A percentile compares a stretch with the other conserved stretches of the same genome.
Evolutionary conservation across 2,329 filamentous ascomycete species (phyloP).

Genomic region (Trichoderma sp.): DNA sequence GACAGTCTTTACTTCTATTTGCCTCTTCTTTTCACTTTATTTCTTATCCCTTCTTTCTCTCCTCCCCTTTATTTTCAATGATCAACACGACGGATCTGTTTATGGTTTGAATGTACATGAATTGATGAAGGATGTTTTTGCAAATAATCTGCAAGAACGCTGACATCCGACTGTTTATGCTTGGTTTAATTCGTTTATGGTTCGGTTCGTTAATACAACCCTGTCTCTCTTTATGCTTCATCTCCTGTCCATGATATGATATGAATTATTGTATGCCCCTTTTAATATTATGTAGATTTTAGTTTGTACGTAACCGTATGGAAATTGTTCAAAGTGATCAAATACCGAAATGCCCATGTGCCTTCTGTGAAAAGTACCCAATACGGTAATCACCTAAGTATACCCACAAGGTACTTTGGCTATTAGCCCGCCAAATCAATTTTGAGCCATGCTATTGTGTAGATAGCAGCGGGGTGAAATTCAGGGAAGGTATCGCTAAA

Average conservation of each 20-base stretch:
- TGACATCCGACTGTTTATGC: slow-evolving; percentile 4
- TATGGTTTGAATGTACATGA: slow-evolving; percentile 16
- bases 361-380: neutral
- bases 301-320: neutral
- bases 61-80: neutral
- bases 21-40: neutral
- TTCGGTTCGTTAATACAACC: slow-evolving; percentile 9
- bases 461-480: neutral
- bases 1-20: neutral
- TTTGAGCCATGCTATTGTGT: neutral
- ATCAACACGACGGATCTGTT: slow-evolving; percentile 8
- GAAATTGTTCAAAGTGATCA: neutral
- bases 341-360: neutral
- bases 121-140: slow-evolving; percentile 12
- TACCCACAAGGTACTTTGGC: neutral
- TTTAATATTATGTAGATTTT: neutral
- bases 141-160: neutral
- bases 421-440: neutral
- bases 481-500: neutral
- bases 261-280: neutral
- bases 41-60: neutral
- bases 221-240: neutral
- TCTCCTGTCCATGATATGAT: neutral
- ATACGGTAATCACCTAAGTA: neutral
- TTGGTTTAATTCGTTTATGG: slow-evolving; percentile 4